These are phyloP conservation scores for Tuber borchii DNA, from an alignment of 495 filamentous ascomycete genomes.

Conservation along the genomic window DNA sequence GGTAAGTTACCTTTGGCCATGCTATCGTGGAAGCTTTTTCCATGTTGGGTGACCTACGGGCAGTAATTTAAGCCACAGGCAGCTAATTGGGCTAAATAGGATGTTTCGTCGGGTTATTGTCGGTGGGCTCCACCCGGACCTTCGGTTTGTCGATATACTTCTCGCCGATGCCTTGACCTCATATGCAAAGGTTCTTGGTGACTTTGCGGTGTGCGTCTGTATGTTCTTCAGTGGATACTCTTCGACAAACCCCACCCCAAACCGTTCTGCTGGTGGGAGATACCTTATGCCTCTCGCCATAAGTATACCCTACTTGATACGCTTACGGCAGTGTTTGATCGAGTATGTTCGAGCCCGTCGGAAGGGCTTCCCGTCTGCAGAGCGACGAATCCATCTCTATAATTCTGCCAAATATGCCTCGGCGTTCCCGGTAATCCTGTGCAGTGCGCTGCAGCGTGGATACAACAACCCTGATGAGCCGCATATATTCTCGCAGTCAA, in stretches of 20 bases:
- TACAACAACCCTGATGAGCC: slow-evolving; percentile 50
- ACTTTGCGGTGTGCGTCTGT: slow-evolving; percentile 80
- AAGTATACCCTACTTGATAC: slow-evolving; percentile 72
- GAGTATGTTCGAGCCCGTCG: slow-evolving; percentile 70
- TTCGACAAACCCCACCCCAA: slow-evolving; percentile 64
- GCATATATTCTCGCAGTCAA: slow-evolving; percentile 24
- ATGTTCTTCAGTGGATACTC: slow-evolving; percentile 73
- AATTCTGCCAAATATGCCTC: slow-evolving; percentile 89
- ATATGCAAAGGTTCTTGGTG: slow-evolving; percentile 84
- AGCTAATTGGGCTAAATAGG: slow-evolving; percentile 13
- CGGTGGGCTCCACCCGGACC: slow-evolving; percentile 37
- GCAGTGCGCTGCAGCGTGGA: slow-evolving; percentile 66
- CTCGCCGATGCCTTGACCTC: slow-evolving; percentile 92
- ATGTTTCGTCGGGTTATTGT: slow-evolving; percentile 38
- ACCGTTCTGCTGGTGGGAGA: slow-evolving; percentile 69
- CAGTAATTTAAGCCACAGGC: slow-evolving; percentile 18
- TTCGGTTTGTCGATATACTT: slow-evolving; percentile 76
- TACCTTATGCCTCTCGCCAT: slow-evolving; percentile 74
- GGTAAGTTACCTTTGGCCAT: slow-evolving; percentile 51
- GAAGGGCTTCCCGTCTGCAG: slow-evolving; percentile 44
- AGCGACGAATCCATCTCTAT: slow-evolving; percentile 68
- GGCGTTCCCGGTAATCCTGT: slow-evolving; percentile 83
- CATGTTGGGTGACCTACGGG: slow-evolving; percentile 71
- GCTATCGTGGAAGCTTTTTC: slow-evolving; percentile 51
- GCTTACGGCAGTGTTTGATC: slow-evolving; percentile 83